Evolutionary conservation across 352 stramenopile genomes (phyloP), one percentile per base, ranked within the genome.

Genomic region (Aphanomyces invadans): DNA sequence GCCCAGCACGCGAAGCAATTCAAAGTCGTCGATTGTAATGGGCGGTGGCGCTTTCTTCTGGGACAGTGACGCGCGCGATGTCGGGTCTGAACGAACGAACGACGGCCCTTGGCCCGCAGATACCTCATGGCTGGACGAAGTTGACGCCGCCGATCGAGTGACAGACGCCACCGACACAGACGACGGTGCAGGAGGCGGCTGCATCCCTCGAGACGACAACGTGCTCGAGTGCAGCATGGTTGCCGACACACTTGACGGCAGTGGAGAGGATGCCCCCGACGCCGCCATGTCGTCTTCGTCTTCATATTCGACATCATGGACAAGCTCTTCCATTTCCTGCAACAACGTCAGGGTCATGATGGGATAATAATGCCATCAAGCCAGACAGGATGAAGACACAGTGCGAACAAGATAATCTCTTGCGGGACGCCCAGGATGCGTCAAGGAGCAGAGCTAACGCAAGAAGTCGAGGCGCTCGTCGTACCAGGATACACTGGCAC

Each of bases 1-100:
- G 29, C 86, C 86, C 19, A 95, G 73, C 49, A 95, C 81, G 65
- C 90, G 87, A 48, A 95, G 77, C 55, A 95, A 64, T 63, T 95
- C 83, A 75, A 95, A 95, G 73, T 95, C 81, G 46, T 91, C 83
- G 60, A 95, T 92, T 69, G 81, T 57, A 9, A 57, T 1, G 36
- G 85, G 36, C 49, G 12, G 7, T 0, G 49, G 49, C 19, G 15
- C 17, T 33, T 57, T 57, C 25, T 57, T 57, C 49, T 57, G 21
- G 0, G 29, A 38, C 19, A 7, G 21, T 15, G 49, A 57, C 12
- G 23, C 9, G 7, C 49, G 49, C n/a, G 21, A 21, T 33, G 21
- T 23, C 17, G 38, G 9, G 11, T 10, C 19, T 0, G 19, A 21
- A n/a, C n/a, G n/a, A n/a, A n/a, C n/a, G n/a, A n/a, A n/a, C n/a